A percentile compares a stretch with the other conserved stretches of the same genome.
phyloP scores from a whole-genome alignment of 1,284 basidiomycete species.

The Cryptococcus wingfieldii region DNA sequence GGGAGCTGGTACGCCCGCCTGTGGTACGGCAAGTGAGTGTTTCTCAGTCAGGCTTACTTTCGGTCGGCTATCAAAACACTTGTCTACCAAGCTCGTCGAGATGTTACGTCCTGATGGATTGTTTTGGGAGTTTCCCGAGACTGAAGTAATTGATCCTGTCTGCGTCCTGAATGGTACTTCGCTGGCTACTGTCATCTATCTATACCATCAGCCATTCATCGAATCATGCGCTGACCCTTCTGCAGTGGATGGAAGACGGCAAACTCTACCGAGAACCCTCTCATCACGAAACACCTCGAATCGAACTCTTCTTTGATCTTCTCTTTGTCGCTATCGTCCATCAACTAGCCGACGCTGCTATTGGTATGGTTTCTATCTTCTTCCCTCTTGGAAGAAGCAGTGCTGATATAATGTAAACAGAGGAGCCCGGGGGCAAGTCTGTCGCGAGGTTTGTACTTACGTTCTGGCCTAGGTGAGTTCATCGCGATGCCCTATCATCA shows the following conservation, averaged over 20 bases:
- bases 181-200: neutral
- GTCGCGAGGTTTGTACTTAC: constrained; percentile 37
- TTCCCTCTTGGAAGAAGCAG: neutral
- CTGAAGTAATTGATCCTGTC: neutral
- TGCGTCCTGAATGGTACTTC: neutral
- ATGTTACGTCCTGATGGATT: neutral
- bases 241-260: neutral
- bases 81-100: too few relatives aligned
- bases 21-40: constrained; percentile 29
- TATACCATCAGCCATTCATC: too few relatives aligned
- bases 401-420: constrained; percentile 1
- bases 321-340: constrained; percentile 50
- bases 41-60: too few relatives aligned
- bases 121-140: neutral
- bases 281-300: constrained; percentile 28
- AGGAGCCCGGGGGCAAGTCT: constrained; percentile 22
- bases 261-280: constrained; percentile 27
- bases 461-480: constrained; percentile 38
- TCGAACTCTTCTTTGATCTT: constrained; percentile 51
- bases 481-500: neutral
- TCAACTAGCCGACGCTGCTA: constrained; percentile 46
- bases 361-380: constrained; percentile 10
- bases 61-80: too few relatives aligned
- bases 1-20: constrained; percentile 24
- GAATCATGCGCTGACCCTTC: neutral